Conservation (phyloP, 129 eudicot species). For the Flaveria linearis region DNA sequence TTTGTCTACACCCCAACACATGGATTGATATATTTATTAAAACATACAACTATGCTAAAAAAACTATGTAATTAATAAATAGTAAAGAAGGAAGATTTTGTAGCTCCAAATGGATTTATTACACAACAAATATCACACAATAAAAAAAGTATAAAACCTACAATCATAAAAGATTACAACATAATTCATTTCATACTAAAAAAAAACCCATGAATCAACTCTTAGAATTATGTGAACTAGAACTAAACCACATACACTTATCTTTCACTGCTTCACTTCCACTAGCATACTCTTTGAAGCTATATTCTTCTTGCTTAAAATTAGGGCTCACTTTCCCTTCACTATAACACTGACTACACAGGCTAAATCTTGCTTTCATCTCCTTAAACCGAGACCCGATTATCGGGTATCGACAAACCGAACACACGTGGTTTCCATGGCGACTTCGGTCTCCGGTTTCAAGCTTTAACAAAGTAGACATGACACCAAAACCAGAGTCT, state of each 20-base stretch:
- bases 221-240: constrained; percentile 43
- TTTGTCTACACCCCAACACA: constrained; percentile 18
- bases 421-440: constrained; percentile 67
- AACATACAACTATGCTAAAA: constrained; percentile 12
- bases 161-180: not conserved
- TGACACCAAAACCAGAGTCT: constrained; percentile 81
- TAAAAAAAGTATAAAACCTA: constrained; percentile 25
- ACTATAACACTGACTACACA: constrained; percentile 83
- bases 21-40: not conserved
- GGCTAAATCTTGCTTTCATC: constrained; percentile 66
- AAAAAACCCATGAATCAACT: constrained; percentile 16
- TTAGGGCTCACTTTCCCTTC: constrained; percentile 91
- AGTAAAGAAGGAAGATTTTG: not conserved
- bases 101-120: constrained; percentile 26
- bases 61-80: not conserved
- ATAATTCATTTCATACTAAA: constrained; percentile 9
- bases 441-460: constrained; percentile 82
- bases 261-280: constrained; percentile 85
- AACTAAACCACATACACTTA: constrained; percentile 85
- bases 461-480: constrained; percentile 72
- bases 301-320: constrained; percentile 74
- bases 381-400: constrained; percentile 90
- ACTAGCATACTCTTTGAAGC: constrained; percentile 72
- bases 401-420: constrained; percentile 82
- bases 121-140: constrained; percentile 22